Percentiles rank a stretch among this genome's conserved stretches.
Conservation (phyloP, 106 monocot genomes). For the Xerophyta viscosa region DNA sequence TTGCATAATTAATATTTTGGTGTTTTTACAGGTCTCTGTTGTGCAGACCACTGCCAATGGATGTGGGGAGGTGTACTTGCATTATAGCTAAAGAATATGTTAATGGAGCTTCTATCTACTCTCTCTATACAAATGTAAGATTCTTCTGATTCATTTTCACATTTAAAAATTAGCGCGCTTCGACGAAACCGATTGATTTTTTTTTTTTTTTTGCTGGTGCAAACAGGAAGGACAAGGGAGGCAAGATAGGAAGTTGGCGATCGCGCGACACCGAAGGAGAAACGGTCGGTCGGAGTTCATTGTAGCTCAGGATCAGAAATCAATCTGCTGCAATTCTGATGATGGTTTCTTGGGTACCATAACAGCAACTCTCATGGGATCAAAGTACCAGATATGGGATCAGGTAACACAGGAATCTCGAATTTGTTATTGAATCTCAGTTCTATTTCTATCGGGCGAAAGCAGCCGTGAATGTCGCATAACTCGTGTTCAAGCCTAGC, state of each 20-base stretch:
- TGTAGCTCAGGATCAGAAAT: constrained; percentile 60
- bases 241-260: constrained; percentile 82
- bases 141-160: neutral
- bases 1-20: neutral
- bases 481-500: too few species aligned
- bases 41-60: constrained; percentile 58
- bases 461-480: too few species aligned
- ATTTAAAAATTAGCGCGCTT: too few species aligned
- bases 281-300: constrained; percentile 70
- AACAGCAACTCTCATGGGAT: constrained; percentile 82
- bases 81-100: constrained; percentile 40
- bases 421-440: too few species aligned
- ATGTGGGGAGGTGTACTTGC: constrained; percentile 77
- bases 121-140: constrained; percentile 77
- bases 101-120: constrained; percentile 41
- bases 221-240: constrained; percentile 86
- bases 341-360: constrained; percentile 74
- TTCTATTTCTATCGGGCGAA: too few species aligned
- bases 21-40: constrained; percentile 41
- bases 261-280: constrained; percentile 62
- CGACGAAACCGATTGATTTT: too few species aligned
- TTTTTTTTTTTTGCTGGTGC: neutral
- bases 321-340: constrained; percentile 54
- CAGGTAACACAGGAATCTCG: too few species aligned
- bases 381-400: constrained; percentile 82